Percentiles rank a stretch among this genome's conserved stretches.
phyloP scores from a whole-genome alignment of 495 filamentous ascomycete genomes.

The Beverwykella pulmonaria region DNA sequence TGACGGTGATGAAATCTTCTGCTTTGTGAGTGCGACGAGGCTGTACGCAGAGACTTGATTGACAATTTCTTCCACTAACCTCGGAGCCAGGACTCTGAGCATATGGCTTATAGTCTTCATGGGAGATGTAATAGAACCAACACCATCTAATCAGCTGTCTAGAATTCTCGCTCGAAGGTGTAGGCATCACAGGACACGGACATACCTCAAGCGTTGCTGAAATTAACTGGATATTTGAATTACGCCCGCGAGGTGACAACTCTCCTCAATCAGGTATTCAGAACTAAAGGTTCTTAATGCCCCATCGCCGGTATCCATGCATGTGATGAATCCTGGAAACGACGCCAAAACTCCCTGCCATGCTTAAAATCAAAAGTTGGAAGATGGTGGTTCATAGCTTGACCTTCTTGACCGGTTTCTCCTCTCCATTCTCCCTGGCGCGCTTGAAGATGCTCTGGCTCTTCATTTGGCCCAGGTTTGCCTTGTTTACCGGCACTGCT shows the following conservation, averaged over 20 bases:
- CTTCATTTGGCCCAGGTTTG: slow-evolving; percentile 20
- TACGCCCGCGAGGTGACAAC: too few relatives aligned
- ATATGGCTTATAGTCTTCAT: too few relatives aligned
- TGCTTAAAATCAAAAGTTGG: background rate
- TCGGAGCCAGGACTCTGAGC: too few relatives aligned
- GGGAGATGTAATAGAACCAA: too few relatives aligned
- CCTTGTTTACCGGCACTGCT: slow-evolving; percentile 5
- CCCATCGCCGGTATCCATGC: background rate
- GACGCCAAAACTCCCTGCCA: slow-evolving; percentile 8
- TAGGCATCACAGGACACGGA: background rate
- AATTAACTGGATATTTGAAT: too few relatives aligned
- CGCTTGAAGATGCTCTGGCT: slow-evolving; percentile 35
- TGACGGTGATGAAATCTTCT: too few relatives aligned
- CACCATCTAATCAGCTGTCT: too few relatives aligned
- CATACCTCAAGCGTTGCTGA: background rate
- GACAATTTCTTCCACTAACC: too few relatives aligned
- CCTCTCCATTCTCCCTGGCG: slow-evolving; percentile 36
- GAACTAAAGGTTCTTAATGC: background rate
- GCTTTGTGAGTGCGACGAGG: too few relatives aligned
- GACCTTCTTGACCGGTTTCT: slow-evolving; percentile 40
- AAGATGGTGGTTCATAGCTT: slow-evolving; percentile 18
- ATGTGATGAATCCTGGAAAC: background rate
- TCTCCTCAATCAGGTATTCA: background rate
- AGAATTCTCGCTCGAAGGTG: too few relatives aligned
- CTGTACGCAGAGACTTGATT: too few relatives aligned